phyloP scores from a whole-genome alignment of 345 rosid genomes.

The Citrus hindsii region DNA sequence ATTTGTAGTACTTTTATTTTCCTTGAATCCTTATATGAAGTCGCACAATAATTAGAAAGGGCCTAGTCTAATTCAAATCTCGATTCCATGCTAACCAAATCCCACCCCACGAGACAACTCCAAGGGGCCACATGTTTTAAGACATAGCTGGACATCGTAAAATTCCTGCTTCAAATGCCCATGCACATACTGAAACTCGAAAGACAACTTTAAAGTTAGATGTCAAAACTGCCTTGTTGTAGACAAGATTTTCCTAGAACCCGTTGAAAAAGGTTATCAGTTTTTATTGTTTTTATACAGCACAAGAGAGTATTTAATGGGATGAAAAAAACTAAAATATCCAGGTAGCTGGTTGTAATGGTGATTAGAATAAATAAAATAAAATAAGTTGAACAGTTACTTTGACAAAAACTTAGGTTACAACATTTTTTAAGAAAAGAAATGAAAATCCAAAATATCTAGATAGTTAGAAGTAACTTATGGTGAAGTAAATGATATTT shows the following conservation, averaged over 20 bases:
- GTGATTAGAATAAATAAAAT: not conserved
- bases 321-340: too few species aligned
- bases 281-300: not conserved
- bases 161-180: constrained; percentile 2
- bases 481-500: too few species aligned
- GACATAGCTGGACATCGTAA: not conserved
- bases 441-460: too few species aligned
- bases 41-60: not conserved
- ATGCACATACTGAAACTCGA: not conserved
- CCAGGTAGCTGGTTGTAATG: not conserved
- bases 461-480: too few species aligned
- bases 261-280: not conserved
- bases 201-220: not conserved
- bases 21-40: not conserved
- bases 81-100: not conserved
- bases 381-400: not conserved
- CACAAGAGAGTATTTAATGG: not conserved
- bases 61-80: not conserved
- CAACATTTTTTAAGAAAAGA: too few species aligned
- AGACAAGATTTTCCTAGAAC: not conserved
- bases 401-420: too few species aligned
- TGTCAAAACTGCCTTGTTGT: not conserved
- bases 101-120: not conserved
- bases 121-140: not conserved
- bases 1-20: not conserved